Conservation (phyloP, 768 basidiomycete genomes). For the Scleroderma citrinum region DNA sequence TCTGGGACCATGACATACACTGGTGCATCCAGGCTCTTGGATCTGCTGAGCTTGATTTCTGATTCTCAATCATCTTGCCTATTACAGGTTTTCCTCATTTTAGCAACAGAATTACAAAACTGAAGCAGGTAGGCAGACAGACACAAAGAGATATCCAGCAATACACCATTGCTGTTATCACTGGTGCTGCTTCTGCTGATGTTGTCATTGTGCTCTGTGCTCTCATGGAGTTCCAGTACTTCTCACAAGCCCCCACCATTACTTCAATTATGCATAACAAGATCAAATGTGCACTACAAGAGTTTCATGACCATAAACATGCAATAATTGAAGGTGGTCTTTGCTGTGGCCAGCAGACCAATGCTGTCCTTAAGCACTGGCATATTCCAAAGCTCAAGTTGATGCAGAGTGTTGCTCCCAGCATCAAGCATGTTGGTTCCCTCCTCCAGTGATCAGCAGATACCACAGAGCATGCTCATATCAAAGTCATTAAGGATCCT, state of each 20-base stretch:
- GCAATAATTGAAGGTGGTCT: slow-evolving; percentile 27
- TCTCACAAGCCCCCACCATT: slow-evolving; percentile 28
- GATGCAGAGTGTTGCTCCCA: slow-evolving; percentile 28
- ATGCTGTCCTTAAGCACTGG: slow-evolving; percentile 26
- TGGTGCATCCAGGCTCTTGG: slow-evolving; percentile 34
- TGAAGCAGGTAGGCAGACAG: slow-evolving; percentile 37
- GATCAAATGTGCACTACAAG: slow-evolving; percentile 16
- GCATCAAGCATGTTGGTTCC: slow-evolving; percentile 24
- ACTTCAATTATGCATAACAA: slow-evolving; percentile 10
- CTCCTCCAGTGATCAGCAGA: slow-evolving; percentile 21
- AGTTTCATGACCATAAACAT: slow-evolving; percentile 34
- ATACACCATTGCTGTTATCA: slow-evolving; percentile 30
- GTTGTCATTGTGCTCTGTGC: slow-evolving; percentile 31
- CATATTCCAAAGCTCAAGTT: slow-evolving; percentile 39
- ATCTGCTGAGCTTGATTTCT: slow-evolving; percentile 9
- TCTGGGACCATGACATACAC: slow-evolving; percentile 34
- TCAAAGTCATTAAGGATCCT: slow-evolving; percentile 29
- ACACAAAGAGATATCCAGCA: slow-evolving; percentile 34
- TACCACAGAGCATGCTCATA: slow-evolving; percentile 21
- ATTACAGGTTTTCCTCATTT: slow-evolving; percentile 32
- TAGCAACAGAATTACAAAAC: slow-evolving; percentile 29
- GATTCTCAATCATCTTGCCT: slow-evolving; percentile 1
- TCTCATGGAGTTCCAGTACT: slow-evolving; percentile 34
- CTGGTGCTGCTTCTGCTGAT: slow-evolving; percentile 21
- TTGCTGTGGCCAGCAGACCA: slow-evolving; percentile 17